A percentile compares a stretch with the other conserved stretches of the same genome.
phyloP scores from a whole-genome alignment of 164 flowering plant genomes.

The Vitis vinifera region ASM3070453v1 NC_081816.1:1887001-1887500 shows the following conservation, averaged over 20 bases:
- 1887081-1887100: conserved; percentile 56
- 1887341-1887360: neutral
- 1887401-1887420: too few relatives aligned
- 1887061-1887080: neutral
- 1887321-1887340: neutral
- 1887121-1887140: conserved; percentile 36
- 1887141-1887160: conserved; percentile 61
- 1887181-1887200: conserved; percentile 77
- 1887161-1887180: conserved; percentile 62
- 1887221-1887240: neutral
- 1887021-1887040: neutral
- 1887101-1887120: conserved; percentile 78
- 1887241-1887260: neutral
- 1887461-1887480: too few relatives aligned
- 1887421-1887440: too few relatives aligned
- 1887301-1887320: neutral
- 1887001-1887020: conserved; percentile 6
- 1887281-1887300: too few relatives aligned
- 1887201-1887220: conserved; percentile 45
- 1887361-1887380: too few relatives aligned
- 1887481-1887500: too few relatives aligned
- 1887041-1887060: neutral
- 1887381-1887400: too few relatives aligned
- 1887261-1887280: too few relatives aligned
- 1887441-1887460: too few relatives aligned